Evolutionary conservation across 495 filamentous ascomycete species (phyloP).

Genomic region (Aspergillus egyptiacus): DNA sequence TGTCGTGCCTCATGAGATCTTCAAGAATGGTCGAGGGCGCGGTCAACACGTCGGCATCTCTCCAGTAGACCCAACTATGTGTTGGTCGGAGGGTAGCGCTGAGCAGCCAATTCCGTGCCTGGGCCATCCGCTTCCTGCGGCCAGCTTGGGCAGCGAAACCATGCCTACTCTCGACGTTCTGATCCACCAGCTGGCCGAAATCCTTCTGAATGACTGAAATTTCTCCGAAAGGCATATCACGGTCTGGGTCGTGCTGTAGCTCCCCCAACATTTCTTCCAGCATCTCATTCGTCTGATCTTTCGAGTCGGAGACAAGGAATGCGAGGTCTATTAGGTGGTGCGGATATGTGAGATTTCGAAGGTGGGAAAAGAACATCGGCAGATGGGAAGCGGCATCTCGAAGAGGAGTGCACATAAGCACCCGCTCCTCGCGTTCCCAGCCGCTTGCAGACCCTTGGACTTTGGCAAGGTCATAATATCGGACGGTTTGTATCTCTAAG

Average conservation of each 20-base stretch:
- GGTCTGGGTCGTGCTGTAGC: conserved; percentile 73
- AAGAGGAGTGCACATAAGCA: conserved; percentile 90
- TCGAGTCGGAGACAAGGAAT: conserved; percentile 96
- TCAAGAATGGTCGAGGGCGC: conserved; percentile 94
- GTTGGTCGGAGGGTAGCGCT: conserved; percentile 90
- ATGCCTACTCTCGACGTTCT: conserved; percentile 96
- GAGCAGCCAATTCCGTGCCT: conserved; percentile 94
- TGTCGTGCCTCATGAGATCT: conserved; percentile 98
- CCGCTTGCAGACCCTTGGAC: conserved; percentile 83
- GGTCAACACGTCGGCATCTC: conserved; percentile 97
- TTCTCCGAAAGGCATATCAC: conserved; percentile 82
- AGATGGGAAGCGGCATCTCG: conserved; percentile 91
- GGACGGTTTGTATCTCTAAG: conserved; percentile 82
- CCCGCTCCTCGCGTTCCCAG: conserved; percentile 92
- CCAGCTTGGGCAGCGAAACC: conserved; percentile 95
- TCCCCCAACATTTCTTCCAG: conserved; percentile 67
- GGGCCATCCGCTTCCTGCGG: conserved; percentile 93
- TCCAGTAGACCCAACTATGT: conserved; percentile 99
- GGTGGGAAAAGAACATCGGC: conserved; percentile 96
- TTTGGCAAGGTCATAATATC: conserved; percentile 91
- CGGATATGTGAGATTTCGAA: conserved; percentile 94
- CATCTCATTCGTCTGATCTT: conserved; percentile 77
- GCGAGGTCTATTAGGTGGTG: conserved; percentile 94
- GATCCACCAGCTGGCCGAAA: conserved; percentile 96
- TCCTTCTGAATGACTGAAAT: conserved; percentile 98